Evolutionary conservation across 768 basidiomycete species (phyloP), one percentile per base, ranked within the genome.

Genomic region (Suillus luteus): DNA sequence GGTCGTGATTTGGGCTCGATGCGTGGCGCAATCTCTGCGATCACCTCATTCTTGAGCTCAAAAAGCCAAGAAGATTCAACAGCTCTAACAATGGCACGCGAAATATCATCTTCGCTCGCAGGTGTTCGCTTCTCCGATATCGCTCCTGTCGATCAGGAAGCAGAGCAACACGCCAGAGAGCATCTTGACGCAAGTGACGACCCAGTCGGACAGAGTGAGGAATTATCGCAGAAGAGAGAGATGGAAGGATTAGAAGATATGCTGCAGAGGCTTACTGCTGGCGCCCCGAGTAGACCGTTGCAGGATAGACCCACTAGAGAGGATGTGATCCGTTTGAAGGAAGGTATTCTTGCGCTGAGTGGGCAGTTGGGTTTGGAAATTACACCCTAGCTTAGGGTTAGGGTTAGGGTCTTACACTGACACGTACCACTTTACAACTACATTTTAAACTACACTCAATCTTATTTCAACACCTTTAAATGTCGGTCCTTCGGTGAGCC

Each of bases 1-100:
- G 94, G 95, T 0, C 85, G 88, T 31, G 83, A 91, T 65, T 74
- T 98, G 2, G 96, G 96, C 3, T 72, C 81, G 44, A 79, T 96
- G 19, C 86, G 95, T 27, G 97, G 96, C 0, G 75, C 82, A 31
- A 81, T 87, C 0, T 83, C 88, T 9, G 89, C 87, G 0, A 72
- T 94, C 8, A 75, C 90, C 22, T 71, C 86, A 2, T 81, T 89
- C 64, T 76, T 94, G 55, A 69, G 78, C 33, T 77, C 82, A 37
- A 66, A 66, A 33, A 43, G 38, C 19, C 58, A 60, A 17, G 59
- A 15, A 11, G 38, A 41, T 7, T 67, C 60, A 8, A 24, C 59
- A 9, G 67, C 67, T 10, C 63, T 82, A 0, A 73, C 73, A 1
- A 84, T 88, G 66, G 78, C 84, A 1, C 79, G 85, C 43, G 79